Conservation (phyloP, 768 basidiomycete genomes). For the Termitomyces titanicus region DNA sequence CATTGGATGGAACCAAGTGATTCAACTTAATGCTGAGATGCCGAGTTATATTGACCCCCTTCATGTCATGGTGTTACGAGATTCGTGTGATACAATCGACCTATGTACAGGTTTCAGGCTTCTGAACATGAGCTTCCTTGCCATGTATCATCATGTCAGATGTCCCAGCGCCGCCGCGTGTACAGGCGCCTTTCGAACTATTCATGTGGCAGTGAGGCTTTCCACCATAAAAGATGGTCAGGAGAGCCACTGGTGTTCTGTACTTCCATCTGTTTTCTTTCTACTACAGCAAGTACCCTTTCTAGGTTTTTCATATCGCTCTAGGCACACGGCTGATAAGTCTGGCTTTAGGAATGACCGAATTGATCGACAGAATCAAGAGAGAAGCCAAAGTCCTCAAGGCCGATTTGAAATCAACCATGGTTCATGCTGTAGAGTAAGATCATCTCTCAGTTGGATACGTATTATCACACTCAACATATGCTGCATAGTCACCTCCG, state of each 20-base stretch:
- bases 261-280: neutral
- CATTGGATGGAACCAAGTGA: too few relatives aligned
- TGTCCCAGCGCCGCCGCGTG: too few relatives aligned
- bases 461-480: neutral
- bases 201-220: too few relatives aligned
- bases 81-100: too few relatives aligned
- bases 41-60: too few relatives aligned
- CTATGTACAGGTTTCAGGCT: too few relatives aligned
- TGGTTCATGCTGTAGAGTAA: slow-evolving; percentile 4
- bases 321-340: neutral
- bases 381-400: neutral
- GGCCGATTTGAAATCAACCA: neutral
- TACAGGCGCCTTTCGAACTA: too few relatives aligned
- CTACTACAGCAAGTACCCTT: neutral
- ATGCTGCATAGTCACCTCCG: neutral
- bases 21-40: too few relatives aligned
- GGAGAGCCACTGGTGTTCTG: neutral
- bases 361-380: neutral
- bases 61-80: too few relatives aligned
- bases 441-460: neutral
- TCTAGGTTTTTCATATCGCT: neutral
- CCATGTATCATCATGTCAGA: too few relatives aligned
- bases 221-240: neutral
- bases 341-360: neutral
- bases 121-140: too few relatives aligned